Evolutionary conservation across 2,329 filamentous ascomycete species (phyloP).

Genomic region (Drechslerella stenobrocha): DNA sequence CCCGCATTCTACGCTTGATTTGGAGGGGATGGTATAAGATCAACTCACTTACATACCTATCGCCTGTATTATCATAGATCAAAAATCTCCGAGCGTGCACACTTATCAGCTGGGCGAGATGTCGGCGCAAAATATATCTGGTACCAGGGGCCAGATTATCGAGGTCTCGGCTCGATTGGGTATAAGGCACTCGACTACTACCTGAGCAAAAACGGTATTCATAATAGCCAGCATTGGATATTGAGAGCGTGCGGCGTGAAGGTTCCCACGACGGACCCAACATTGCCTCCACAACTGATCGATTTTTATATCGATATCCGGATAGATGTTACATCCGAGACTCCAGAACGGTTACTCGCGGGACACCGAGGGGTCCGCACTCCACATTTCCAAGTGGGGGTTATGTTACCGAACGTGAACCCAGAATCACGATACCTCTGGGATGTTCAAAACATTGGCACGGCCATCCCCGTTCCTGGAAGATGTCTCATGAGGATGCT

Average conservation of each 20-base stretch:
- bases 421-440: not conserved
- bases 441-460: not conserved
- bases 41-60: not conserved
- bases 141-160: not conserved
- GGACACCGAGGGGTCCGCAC: not conserved
- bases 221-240: not conserved
- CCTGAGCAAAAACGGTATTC: not conserved
- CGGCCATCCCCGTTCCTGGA: not conserved
- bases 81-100: not conserved
- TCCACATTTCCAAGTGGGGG: not conserved
- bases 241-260: slow-evolving; percentile 3
- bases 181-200: slow-evolving; percentile 5
- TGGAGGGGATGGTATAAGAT: too few relatives aligned
- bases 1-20: not conserved
- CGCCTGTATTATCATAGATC: not conserved
- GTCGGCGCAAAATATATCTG: slow-evolving; percentile 4
- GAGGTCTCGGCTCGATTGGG: not conserved
- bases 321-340: not conserved
- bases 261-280: not conserved
- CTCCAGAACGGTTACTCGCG: not conserved
- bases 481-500: not conserved
- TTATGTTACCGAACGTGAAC: not conserved
- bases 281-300: not conserved
- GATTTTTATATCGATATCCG: slow-evolving; percentile 5
- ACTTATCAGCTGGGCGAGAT: too few relatives aligned